Conservation (phyloP, 2,329 filamentous ascomycete genomes). For the Botrytis fragariae region DNA sequence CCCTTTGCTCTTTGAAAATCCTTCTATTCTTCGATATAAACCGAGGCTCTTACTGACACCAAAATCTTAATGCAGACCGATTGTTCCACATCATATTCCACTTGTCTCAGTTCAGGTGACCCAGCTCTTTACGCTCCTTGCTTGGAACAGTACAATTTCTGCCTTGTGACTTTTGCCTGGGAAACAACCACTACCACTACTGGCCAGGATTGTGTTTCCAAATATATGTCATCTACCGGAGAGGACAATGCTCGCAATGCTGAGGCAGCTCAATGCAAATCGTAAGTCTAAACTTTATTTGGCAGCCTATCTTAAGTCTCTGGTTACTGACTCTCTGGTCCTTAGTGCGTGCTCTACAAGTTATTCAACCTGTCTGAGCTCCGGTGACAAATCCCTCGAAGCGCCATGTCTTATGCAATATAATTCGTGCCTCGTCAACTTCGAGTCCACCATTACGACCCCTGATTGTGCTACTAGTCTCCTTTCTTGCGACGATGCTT, state of each 20-base stretch:
- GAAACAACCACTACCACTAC: background rate
- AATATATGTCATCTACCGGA: slow-evolving; percentile 21
- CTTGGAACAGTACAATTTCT: slow-evolving; percentile 9
- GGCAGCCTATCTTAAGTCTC: background rate
- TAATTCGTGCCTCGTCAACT: slow-evolving; percentile 15
- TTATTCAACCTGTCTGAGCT: slow-evolving; percentile 17
- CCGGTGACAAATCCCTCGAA: slow-evolving; percentile 18
- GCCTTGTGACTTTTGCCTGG: slow-evolving; percentile 7
- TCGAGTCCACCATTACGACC: background rate
- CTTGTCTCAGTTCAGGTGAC: slow-evolving; percentile 7
- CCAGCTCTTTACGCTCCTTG: background rate
- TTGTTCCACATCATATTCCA: slow-evolving; percentile 7
- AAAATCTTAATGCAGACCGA: background rate
- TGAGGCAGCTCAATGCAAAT: slow-evolving; percentile 22
- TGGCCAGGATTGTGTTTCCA: slow-evolving; percentile 23
- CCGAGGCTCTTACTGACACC: background rate
- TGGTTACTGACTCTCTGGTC: background rate
- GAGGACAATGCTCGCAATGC: slow-evolving; percentile 19
- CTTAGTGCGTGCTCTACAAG: background rate
- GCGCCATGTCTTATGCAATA: slow-evolving; percentile 21
- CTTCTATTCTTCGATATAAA: background rate
- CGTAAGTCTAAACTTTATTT: slow-evolving; percentile 11
- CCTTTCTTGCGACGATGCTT: slow-evolving; percentile 1
- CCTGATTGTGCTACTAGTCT: background rate
- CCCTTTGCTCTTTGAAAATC: background rate